Conservation (phyloP, 2,329 filamentous ascomycete species). For the Aspergillus uvarum region DNA sequence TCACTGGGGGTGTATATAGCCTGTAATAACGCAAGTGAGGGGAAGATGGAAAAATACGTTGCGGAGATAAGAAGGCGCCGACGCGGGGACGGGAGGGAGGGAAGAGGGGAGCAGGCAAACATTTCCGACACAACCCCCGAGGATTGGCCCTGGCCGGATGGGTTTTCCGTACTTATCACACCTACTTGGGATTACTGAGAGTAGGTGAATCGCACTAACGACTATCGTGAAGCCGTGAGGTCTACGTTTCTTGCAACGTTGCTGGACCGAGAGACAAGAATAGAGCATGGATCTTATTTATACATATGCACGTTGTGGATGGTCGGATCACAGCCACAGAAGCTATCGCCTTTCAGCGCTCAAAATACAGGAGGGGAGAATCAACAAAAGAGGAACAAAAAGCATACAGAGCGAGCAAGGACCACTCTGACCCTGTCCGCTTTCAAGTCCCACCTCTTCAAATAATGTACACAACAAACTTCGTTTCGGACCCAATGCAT, state of each 20-base stretch:
- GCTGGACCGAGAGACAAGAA: too few relatives aligned
- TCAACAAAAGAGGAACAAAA: slow-evolving; percentile 4
- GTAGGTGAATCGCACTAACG: too few relatives aligned
- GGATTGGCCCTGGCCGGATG: too few relatives aligned
- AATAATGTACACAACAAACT: slow-evolving; percentile 13
- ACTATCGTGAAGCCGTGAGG: too few relatives aligned
- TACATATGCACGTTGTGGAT: not conserved
- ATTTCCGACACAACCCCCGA: too few relatives aligned
- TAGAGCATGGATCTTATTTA: not conserved
- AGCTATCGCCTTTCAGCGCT: slow-evolving; percentile 7
- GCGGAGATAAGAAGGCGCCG: slow-evolving; percentile 8
- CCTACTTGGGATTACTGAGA: too few relatives aligned
- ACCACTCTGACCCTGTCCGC: not conserved
- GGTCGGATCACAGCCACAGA: not conserved
- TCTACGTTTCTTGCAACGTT: too few relatives aligned
- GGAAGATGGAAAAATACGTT: not conserved
- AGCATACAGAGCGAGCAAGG: not conserved
- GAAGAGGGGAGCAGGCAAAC: too few relatives aligned
- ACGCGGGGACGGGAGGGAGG: not conserved
- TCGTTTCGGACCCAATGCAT: not conserved
- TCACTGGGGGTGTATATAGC: not conserved
- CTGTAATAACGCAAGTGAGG: not conserved
- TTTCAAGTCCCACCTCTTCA: slow-evolving; percentile 1
- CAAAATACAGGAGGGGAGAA: slow-evolving; percentile 27
- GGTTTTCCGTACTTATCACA: too few relatives aligned